A percentile compares a stretch with the other conserved stretches of the same genome.
phyloP scores from a whole-genome alignment of 129 eudicot species.

The Erigeron canadensis region DNA sequence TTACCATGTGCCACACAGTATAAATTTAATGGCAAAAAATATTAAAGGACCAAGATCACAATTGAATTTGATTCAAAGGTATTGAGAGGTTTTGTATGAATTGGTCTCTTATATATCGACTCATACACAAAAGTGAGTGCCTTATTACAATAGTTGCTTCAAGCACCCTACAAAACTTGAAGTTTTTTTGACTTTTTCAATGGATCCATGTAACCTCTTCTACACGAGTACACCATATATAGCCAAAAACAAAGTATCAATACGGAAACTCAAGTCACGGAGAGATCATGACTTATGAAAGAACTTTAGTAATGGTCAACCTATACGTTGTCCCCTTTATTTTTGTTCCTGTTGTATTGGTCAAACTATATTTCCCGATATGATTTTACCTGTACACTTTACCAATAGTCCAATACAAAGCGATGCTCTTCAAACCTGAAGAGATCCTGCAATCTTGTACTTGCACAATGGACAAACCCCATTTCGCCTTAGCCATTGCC shows the following conservation, averaged over 20 bases:
- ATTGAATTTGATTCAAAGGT: too few species aligned
- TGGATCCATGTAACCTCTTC: constrained; percentile 4
- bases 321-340: background rate
- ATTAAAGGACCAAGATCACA: too few species aligned
- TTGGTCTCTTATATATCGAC: background rate
- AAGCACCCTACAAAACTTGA: background rate
- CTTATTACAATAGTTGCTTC: background rate
- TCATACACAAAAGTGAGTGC: background rate
- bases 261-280: background rate
- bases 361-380: background rate
- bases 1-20: too few species aligned
- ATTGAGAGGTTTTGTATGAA: background rate
- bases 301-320: background rate
- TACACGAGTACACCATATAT: background rate
- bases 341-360: constrained; percentile 8
- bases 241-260: background rate
- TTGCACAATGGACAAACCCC: constrained; percentile 85
- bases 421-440: constrained; percentile 39
- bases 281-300: background rate
- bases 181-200: background rate
- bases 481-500: constrained; percentile 76
- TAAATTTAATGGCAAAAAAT: too few species aligned
- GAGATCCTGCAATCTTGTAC: constrained; percentile 51
- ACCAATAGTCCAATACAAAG: too few species aligned
- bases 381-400: constrained; percentile 16